A percentile compares a stretch with the other conserved stretches of the same genome.
Conservation (phyloP, 495 filamentous ascomycete species). For the Parachaetomium inaequale region DNA sequence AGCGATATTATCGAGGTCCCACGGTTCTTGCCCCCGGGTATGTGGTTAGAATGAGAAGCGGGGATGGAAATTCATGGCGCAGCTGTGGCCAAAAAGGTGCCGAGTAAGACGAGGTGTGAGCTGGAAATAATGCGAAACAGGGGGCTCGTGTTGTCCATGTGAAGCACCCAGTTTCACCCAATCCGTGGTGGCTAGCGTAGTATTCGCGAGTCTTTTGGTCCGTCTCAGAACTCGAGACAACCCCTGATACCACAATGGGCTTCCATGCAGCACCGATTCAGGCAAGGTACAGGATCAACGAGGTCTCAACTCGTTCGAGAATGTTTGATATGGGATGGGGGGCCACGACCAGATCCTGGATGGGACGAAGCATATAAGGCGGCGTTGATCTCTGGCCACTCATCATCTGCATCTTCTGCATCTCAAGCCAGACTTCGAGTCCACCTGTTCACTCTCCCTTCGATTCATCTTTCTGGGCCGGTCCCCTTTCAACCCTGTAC, state of each 20-base stretch:
- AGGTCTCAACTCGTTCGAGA: slow-evolving; percentile 3
- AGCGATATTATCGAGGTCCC: too few species aligned
- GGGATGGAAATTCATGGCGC: background rate
- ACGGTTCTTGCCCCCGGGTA: too few species aligned
- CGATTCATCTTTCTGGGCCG: slow-evolving; percentile 14
- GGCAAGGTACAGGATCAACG: background rate
- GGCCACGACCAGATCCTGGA: background rate
- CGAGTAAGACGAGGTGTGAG: background rate
- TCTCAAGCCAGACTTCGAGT: slow-evolving; percentile 21
- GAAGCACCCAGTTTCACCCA: background rate
- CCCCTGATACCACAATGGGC: background rate
- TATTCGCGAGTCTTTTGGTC: background rate
- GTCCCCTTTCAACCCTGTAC: slow-evolving; percentile 2
- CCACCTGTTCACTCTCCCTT: background rate
- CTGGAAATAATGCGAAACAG: slow-evolving; percentile 2
- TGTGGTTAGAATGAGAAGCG: too few species aligned
- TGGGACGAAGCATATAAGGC: background rate
- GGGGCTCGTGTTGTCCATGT: background rate
- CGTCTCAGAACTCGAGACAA: slow-evolving; percentile 11
- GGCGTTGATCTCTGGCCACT: background rate
- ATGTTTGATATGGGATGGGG: background rate
- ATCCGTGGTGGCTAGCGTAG: background rate
- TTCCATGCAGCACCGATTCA: background rate
- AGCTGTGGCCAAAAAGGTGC: background rate
- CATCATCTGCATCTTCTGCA: background rate